A percentile compares a stretch with the other conserved stretches of the same genome.
Evolutionary conservation across 495 filamentous ascomycete species (phyloP).

Genomic region (Thermochaetoides thermophila): DNA sequence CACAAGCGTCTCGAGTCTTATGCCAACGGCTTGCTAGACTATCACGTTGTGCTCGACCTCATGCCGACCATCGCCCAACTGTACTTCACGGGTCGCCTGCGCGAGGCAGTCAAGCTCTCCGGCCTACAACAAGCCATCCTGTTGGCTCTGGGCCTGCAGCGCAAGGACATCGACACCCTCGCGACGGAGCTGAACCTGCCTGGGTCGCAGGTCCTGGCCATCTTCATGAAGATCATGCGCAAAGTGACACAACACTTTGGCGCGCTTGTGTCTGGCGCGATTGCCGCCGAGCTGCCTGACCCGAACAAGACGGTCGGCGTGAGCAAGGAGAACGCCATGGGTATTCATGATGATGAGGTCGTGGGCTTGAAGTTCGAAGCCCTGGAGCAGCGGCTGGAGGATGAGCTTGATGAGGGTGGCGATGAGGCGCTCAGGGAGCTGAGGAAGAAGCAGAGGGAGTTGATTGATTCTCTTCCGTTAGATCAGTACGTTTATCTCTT

Average conservation of each 20-base stretch:
- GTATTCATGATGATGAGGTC: slow-evolving; percentile 44
- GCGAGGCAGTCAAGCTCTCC: slow-evolving; percentile 47
- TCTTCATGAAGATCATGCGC: slow-evolving; percentile 90
- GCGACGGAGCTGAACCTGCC: slow-evolving; percentile 66
- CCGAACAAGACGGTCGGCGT: slow-evolving; percentile 36
- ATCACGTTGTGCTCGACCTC: slow-evolving; percentile 93
- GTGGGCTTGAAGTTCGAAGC: slow-evolving; percentile 50
- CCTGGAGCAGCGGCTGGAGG: slow-evolving; percentile 56
- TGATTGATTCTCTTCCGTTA: slow-evolving; percentile 80
- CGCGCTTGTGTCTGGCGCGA: slow-evolving; percentile 54
- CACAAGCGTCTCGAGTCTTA: slow-evolving; percentile 89
- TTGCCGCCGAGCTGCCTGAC: slow-evolving; percentile 54
- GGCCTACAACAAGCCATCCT: slow-evolving; percentile 75
- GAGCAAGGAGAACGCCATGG: slow-evolving; percentile 37
- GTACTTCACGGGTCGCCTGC: slow-evolving; percentile 69
- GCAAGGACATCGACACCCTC: slow-evolving; percentile 67
- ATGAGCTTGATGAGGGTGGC: slow-evolving; percentile 74
- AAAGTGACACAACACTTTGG: slow-evolving; percentile 71
- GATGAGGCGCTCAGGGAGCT: slow-evolving; percentile 56
- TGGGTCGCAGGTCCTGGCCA: slow-evolving; percentile 71
- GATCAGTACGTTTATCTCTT: slow-evolving; percentile 52
- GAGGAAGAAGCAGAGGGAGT: slow-evolving; percentile 56
- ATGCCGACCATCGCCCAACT: slow-evolving; percentile 64
- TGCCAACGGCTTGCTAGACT: slow-evolving; percentile 90
- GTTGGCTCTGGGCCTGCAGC: slow-evolving; percentile 75